Evolutionary conservation across 495 filamentous ascomycete species (phyloP).

Genomic region (Amorphotheca resinae): DNA sequence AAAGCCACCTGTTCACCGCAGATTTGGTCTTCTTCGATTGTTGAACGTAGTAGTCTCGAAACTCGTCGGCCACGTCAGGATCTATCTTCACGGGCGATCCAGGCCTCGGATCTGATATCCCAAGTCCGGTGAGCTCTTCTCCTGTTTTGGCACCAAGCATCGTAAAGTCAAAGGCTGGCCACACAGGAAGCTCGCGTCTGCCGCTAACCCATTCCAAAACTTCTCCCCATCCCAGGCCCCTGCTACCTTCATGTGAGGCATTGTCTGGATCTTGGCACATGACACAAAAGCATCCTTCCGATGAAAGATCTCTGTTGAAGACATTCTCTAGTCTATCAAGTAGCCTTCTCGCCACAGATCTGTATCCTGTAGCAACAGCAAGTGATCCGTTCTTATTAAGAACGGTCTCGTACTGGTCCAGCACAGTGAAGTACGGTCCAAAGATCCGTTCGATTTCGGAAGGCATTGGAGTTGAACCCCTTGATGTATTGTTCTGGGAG

Average conservation of each 20-base stretch:
- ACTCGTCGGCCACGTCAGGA: slow-evolving; percentile 84
- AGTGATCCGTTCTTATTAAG: slow-evolving; percentile 73
- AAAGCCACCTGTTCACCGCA: slow-evolving; percentile 77
- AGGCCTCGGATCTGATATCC: slow-evolving; percentile 24
- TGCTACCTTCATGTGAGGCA: slow-evolving; percentile 39
- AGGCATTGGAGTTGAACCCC: slow-evolving; percentile 31
- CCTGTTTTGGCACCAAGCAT: slow-evolving; percentile 44
- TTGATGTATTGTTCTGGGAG: slow-evolving; percentile 33
- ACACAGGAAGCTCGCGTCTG: slow-evolving; percentile 66
- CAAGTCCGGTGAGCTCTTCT: slow-evolving; percentile 28
- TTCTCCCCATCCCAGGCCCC: slow-evolving; percentile 91
- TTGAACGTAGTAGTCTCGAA: slow-evolving; percentile 72
- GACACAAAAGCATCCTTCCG: slow-evolving; percentile 63
- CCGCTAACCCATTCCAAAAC: slow-evolving; percentile 88
- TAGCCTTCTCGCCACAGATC: slow-evolving; percentile 80
- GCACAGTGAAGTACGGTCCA: slow-evolving; percentile 60
- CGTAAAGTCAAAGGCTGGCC: slow-evolving; percentile 75
- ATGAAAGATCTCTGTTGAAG: slow-evolving; percentile 81
- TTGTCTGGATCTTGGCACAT: slow-evolving; percentile 56
- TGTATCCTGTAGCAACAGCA: slow-evolving; percentile 91
- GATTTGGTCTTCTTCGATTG: slow-evolving; percentile 79
- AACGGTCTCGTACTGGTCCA: slow-evolving; percentile 78
- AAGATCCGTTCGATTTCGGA: slow-evolving; percentile 59
- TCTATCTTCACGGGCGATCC: slow-evolving; percentile 71
- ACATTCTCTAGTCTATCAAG: slow-evolving; percentile 90